A percentile compares a stretch with the other conserved stretches of the same genome.
These are phyloP conservation scores for Arabis alpina DNA, from an alignment of 345 rosid species.

Conservation along the genomic window DNA sequence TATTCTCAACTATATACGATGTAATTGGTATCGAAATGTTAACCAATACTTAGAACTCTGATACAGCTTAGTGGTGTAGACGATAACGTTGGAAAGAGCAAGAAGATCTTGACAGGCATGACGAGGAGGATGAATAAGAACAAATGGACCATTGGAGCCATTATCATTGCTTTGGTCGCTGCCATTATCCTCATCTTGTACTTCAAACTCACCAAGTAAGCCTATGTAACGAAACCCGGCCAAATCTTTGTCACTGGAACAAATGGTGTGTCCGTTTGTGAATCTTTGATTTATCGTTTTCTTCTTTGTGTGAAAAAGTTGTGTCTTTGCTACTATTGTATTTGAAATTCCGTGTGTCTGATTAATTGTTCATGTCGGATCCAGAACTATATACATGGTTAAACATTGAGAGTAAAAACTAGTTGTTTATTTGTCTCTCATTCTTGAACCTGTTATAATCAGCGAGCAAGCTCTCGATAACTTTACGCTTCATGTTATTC, in stretches of 20 bases:
- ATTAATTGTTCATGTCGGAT: neutral
- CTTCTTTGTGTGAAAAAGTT: conserved; percentile 36
- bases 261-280: conserved; percentile 21
- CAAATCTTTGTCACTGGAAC: conserved; percentile 14
- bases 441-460: conserved; percentile 73
- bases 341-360: neutral
- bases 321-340: conserved; percentile 17
- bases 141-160: conserved; percentile 78
- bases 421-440: conserved; percentile 41
- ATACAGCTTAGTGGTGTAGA: conserved; percentile 92
- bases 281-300: conserved; percentile 1
- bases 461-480: conserved; percentile 68
- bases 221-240: conserved; percentile 8
- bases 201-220: conserved; percentile 74
- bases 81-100: conserved; percentile 83
- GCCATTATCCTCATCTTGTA: conserved; percentile 69
- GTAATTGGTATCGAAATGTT: conserved; percentile 1
- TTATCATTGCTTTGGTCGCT: conserved; percentile 58
- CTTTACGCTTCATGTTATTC: conserved; percentile 76
- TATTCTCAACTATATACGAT: neutral
- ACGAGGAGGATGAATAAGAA: conserved; percentile 84
- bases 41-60: neutral
- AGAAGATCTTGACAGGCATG: conserved; percentile 73
- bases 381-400: neutral
- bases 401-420: conserved; percentile 2